A percentile compares a stretch with the other conserved stretches of the same genome.
These are phyloP conservation scores for Athelia sp. DNA, from an alignment of 1,284 basidiomycete species.

Conservation along the genomic window DNA sequence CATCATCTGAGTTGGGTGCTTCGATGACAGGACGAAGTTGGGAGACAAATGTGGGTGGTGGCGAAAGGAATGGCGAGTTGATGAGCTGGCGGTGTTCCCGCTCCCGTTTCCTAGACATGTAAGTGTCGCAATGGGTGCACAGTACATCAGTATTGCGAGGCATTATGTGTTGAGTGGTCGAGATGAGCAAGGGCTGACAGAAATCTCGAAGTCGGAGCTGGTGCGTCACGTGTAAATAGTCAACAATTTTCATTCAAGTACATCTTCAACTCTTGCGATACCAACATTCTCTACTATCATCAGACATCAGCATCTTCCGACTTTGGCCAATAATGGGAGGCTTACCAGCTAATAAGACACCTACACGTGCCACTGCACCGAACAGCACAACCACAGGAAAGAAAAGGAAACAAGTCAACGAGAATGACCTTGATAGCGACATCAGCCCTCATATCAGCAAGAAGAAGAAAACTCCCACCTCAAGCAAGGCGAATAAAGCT, in stretches of 20 bases:
- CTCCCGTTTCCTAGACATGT: too few relatives aligned
- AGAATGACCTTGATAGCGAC: not conserved
- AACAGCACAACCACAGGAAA: not conserved
- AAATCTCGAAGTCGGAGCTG: too few relatives aligned
- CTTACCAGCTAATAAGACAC: not conserved
- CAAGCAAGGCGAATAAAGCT: not conserved
- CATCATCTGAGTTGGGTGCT: too few relatives aligned
- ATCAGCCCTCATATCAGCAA: too few relatives aligned
- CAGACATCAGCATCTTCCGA: not conserved
- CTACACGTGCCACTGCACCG: not conserved
- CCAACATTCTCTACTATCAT: not conserved
- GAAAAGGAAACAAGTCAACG: not conserved
- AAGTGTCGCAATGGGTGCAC: too few relatives aligned
- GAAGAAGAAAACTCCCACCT: not conserved
- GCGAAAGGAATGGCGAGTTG: too few relatives aligned
- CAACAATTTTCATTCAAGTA: not conserved
- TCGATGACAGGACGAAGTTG: too few relatives aligned
- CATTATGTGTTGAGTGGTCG: too few relatives aligned
- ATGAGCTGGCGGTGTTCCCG: too few relatives aligned
- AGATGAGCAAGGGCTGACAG: too few relatives aligned
- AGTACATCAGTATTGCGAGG: too few relatives aligned
- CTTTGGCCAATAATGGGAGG: not conserved
- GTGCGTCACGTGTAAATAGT: not conserved
- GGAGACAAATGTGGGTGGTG: too few relatives aligned
- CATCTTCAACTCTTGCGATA: not conserved